A percentile compares a stretch with the other conserved stretches of the same genome.
Conservation (phyloP, 2,329 filamentous ascomycete genomes). For the Paraphaeosphaeria sporulosa region DNA sequence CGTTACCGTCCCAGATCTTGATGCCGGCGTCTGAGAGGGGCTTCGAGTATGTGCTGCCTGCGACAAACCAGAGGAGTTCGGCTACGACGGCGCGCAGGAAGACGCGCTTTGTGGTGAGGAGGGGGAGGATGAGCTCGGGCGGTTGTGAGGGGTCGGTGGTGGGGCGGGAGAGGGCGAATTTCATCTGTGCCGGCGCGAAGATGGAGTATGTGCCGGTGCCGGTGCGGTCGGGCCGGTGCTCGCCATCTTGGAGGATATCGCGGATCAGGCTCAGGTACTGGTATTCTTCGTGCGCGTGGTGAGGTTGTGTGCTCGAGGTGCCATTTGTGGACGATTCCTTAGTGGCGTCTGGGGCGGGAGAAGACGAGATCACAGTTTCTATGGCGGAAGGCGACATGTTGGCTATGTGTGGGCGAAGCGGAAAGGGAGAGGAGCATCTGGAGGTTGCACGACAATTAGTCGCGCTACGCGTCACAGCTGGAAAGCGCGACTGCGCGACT, state of each 20-base stretch:
- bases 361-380: conserved; percentile 33
- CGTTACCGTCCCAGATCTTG: conserved; percentile 99
- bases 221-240: conserved; percentile 89
- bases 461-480: conserved; percentile 35
- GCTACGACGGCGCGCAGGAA: conserved; percentile 89
- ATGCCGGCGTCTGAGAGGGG: conserved; percentile 80
- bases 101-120: conserved; percentile 96
- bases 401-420: background rate
- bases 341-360: conserved; percentile 25
- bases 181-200: conserved; percentile 85
- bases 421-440: background rate
- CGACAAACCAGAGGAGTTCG: conserved; percentile 96
- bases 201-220: conserved; percentile 92
- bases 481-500: conserved; percentile 48
- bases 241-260: conserved; percentile 81
- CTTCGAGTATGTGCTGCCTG: conserved; percentile 80
- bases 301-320: conserved; percentile 16
- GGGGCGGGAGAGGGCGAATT: conserved; percentile 77
- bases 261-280: conserved; percentile 93
- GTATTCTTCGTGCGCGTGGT: conserved; percentile 76
- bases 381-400: conserved; percentile 40
- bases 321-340: conserved; percentile 22
- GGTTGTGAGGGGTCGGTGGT: conserved; percentile 50
- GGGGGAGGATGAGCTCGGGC: conserved; percentile 75
- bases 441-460: conserved; percentile 8